These are phyloP conservation scores for Penicillium taxi DNA, from an alignment of 495 filamentous ascomycete species.

Conservation along the genomic window DNA sequence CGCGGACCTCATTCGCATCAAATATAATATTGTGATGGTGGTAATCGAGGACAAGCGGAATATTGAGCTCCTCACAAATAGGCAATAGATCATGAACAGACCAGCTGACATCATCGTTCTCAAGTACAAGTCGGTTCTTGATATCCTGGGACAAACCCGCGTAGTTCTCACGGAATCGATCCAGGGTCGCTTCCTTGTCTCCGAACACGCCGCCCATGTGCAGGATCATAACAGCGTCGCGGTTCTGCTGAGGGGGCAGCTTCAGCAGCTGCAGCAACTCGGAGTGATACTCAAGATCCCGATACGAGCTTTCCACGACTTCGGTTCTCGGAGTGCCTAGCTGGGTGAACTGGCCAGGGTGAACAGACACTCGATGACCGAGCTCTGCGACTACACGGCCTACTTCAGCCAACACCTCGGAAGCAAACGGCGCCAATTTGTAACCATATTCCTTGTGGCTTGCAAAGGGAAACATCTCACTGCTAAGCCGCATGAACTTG, in stretches of 20 bases:
- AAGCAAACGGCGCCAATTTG: conserved; percentile 77
- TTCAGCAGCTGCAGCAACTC: conserved; percentile 75
- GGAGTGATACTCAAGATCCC: conserved; percentile 85
- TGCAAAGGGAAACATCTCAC: conserved; percentile 96
- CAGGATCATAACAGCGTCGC: conserved; percentile 88
- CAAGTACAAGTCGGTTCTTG: conserved; percentile 77
- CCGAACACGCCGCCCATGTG: conserved; percentile 93
- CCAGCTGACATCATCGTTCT: conserved; percentile 92
- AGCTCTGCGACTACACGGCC: conserved; percentile 72
- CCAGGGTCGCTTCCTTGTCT: conserved; percentile 73
- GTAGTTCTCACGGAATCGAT: conserved; percentile 78
- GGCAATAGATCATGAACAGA: conserved; percentile 86
- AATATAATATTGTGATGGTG: conserved; percentile 96
- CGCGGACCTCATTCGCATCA: conserved; percentile 59
- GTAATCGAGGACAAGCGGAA: conserved; percentile 86
- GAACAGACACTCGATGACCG: conserved; percentile 80
- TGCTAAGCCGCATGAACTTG: conserved; percentile 85
- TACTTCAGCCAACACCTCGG: conserved; percentile 64
- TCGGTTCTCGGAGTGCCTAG: conserved; percentile 67
- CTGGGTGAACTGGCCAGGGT: conserved; percentile 92
- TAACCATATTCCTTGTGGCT: conserved; percentile 85
- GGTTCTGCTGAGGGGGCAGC: conserved; percentile 70
- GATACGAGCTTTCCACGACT: conserved; percentile 66
- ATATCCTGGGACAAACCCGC: conserved; percentile 52
- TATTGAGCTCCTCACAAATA: conserved; percentile 85